phyloP scores from a whole-genome alignment of 768 basidiomycete genomes.

The Boletus reticuloceps region DNA sequence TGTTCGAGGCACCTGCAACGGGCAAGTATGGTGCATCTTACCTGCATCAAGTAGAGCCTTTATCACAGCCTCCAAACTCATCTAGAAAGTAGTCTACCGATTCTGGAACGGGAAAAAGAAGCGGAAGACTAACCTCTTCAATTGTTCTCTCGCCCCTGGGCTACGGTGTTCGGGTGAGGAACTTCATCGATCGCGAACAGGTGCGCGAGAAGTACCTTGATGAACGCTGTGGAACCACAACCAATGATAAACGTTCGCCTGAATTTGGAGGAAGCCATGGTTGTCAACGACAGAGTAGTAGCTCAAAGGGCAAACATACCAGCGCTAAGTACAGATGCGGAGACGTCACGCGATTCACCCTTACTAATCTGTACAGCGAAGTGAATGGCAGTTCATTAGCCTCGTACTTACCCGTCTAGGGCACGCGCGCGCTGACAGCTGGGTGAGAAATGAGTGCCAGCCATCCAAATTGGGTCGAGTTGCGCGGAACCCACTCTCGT shows the following conservation, averaged over 20 bases:
- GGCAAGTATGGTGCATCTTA: constrained; percentile 17
- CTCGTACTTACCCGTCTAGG: too few species aligned
- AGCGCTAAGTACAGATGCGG: too few species aligned
- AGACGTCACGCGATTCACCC: too few species aligned
- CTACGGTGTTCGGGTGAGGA: constrained; percentile 32
- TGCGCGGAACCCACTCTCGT: too few species aligned
- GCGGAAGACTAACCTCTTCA: constrained; percentile 49
- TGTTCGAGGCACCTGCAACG: constrained; percentile 8
- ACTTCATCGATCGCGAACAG: not conserved
- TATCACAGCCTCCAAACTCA: constrained; percentile 61
- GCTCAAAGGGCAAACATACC: not conserved
- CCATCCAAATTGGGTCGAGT: too few species aligned
- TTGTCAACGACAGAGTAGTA: not conserved
- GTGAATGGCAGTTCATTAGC: too few species aligned
- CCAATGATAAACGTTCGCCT: constrained; percentile 60
- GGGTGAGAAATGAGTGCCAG: too few species aligned
- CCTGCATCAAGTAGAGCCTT: constrained; percentile 85
- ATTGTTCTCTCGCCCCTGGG: constrained; percentile 62
- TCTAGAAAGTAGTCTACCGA: not conserved
- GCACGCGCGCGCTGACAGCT: too few species aligned
- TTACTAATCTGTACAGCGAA: too few species aligned
- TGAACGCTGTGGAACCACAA: constrained; percentile 73
- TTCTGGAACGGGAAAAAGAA: not conserved
- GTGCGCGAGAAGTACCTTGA: constrained; percentile 48
- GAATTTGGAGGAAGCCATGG: constrained; percentile 2